These are phyloP conservation scores for Xerocomus nothofagi DNA, from an alignment of 1,284 basidiomycete species.

Conservation along the genomic window DNA sequence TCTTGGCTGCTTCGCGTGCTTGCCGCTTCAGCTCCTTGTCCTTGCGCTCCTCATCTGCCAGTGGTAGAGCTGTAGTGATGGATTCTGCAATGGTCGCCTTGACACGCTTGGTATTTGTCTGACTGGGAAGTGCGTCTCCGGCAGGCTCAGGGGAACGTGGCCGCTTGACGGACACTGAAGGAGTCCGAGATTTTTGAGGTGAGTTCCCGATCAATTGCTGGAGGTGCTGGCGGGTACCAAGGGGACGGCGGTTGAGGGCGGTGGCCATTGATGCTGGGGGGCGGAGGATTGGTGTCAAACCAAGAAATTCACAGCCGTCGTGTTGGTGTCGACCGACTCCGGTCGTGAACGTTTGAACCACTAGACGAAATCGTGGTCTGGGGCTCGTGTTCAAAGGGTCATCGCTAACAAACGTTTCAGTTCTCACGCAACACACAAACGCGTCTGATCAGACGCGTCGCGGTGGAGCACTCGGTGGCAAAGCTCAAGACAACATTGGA, in stretches of 20 bases:
- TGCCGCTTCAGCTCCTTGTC: slow-evolving; percentile 44
- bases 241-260: slow-evolving; percentile 43
- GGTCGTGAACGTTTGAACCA: too few species aligned
- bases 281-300: background rate
- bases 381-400: slow-evolving; percentile 3
- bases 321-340: background rate
- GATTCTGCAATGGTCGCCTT: slow-evolving; percentile 28
- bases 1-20: slow-evolving; percentile 60
- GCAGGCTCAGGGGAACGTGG: slow-evolving; percentile 61
- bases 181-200: slow-evolving; percentile 32
- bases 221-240: slow-evolving; percentile 34
- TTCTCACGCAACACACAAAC: slow-evolving; percentile 33
- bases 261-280: slow-evolving; percentile 37
- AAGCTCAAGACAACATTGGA: slow-evolving; percentile 4
- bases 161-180: slow-evolving; percentile 46
- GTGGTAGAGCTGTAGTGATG: slow-evolving; percentile 13
- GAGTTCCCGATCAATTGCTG: slow-evolving; percentile 36
- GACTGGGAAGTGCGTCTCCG: slow-evolving; percentile 32
- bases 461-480: background rate
- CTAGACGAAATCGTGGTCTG: slow-evolving; percentile 9
- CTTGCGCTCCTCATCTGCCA: slow-evolving; percentile 37
- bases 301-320: slow-evolving; percentile 3
- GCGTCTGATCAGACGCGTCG: slow-evolving; percentile 24
- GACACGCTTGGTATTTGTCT: slow-evolving; percentile 35
- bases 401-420: slow-evolving; percentile 13